Evolutionary conservation across 768 basidiomycete species (phyloP), one percentile per base, ranked within the genome.

Genomic region (Rhodotorula kratochvilovae): DNA sequence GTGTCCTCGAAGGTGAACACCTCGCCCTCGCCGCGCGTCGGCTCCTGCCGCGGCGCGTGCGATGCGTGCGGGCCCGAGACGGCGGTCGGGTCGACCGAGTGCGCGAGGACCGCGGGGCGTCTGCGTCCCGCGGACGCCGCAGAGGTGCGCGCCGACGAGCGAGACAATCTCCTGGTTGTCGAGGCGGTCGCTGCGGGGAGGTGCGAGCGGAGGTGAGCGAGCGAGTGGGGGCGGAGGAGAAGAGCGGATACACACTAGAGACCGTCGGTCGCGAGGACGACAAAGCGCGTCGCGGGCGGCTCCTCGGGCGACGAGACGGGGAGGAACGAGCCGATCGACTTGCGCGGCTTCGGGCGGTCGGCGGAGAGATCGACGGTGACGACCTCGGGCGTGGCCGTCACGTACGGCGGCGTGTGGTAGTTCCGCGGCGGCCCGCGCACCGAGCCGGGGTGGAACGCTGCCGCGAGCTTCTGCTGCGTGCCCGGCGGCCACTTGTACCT

Each of bases 361-460:
- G 65, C 42, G 39, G 81, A 69, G 23, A 83, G 78, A 33, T 85
- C 81, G 77, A 89, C 85, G 23, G 88, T 89, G 39, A 93, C 87
- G 46, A 90, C 91, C 46, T 77, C 77, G 5, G 92, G 92, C 13
- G 84, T 83, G 25, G 92, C 87, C 43, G 85, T 93, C 33, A 95
- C 92, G 80, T 95, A 96, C n/a, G 92, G 92, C 4, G 92, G 92
- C 8, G 93, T 91, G 80, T 88, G 89, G 80, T 90, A 86, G 31
- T 84, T 80, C 23, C 85, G 64, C 23, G 88, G 89, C 5, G 87
- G 61, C 5, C 72, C 67, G 11, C 71, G 57, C 23, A 73, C 69
- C 25, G 65, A 60, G 1, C 69, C 67, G 12, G 67, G 70, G 69
- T 81, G 80, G 82, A 98, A 94, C 23, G 88, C 90, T 60, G 82